Evolutionary conservation across 2,329 filamentous ascomycete genomes (phyloP), one percentile per base, ranked within the genome.

Genomic region (Coniochaeta sp.): DNA sequence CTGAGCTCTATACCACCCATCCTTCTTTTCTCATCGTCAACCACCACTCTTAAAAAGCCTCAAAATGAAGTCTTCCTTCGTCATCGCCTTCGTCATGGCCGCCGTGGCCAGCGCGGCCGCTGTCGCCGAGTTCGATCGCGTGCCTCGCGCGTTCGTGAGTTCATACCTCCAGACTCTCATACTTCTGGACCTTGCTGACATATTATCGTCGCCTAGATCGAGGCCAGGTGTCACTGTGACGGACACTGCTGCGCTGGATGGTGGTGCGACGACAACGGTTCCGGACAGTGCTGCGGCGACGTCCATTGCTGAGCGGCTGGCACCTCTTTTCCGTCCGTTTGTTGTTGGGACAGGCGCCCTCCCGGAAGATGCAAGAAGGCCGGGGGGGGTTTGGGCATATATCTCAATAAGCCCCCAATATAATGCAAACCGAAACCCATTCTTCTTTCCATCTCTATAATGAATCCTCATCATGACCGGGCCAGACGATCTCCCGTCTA

Each of bases 391-490:
- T n/a, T n/a, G n/a, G n/a, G n/a, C n/a, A n/a, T n/a, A n/a, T n/a
- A n/a, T n/a, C n/a, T n/a, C n/a, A n/a, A n/a, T n/a, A n/a, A n/a
- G n/a, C n/a, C n/a, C n/a, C n/a, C n/a, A n/a, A n/a, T n/a, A n/a
- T n/a, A n/a, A n/a, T n/a, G n/a, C n/a, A n/a, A n/a, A n/a, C n/a
- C n/a, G n/a, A n/a, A n/a, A n/a, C n/a, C n/a, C n/a, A n/a, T n/a
- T n/a, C n/a, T n/a, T n/a, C n/a, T n/a, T n/a, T n/a, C n/a, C n/a
- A n/a, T 31, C 16, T 33, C 50, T 16, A 32, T 33, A 47, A 12
- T 22, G 55, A 51, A 46, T 84, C 81, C 59, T 84, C 81, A 54
- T 84, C 81, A 58, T 75, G 81, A 0, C 81, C 81, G 4, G 78
- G 77, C 65, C 74, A 82, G 57, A 83, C 66, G 16, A 85, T 76